Conservation (phyloP, 306 rosid genomes). For the Clitoria ternatea region DNA sequence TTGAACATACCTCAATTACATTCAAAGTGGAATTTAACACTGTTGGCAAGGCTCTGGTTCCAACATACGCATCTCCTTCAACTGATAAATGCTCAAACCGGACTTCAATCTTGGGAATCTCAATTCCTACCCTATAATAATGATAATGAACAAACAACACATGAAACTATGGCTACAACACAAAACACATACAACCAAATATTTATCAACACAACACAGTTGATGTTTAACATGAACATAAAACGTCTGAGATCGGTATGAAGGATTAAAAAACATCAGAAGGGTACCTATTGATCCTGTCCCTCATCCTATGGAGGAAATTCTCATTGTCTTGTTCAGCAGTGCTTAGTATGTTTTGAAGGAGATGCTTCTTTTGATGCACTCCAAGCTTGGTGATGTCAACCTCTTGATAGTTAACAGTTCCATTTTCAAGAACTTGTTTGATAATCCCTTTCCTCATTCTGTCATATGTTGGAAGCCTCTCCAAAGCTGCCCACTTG, state of each 20-base stretch:
- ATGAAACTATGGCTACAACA: neutral
- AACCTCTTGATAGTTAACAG: slow-evolving; percentile 46
- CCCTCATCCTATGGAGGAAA: slow-evolving; percentile 53
- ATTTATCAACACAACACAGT: neutral
- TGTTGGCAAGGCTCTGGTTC: slow-evolving; percentile 77
- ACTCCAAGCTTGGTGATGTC: slow-evolving; percentile 59
- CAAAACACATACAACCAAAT: neutral
- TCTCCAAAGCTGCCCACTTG: slow-evolving; percentile 69
- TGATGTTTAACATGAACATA: too few species aligned
- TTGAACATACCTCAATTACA: slow-evolving; percentile 47
- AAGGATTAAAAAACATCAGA: neutral
- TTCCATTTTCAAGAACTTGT: slow-evolving; percentile 60
- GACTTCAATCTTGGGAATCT: slow-evolving; percentile 73
- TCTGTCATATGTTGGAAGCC: slow-evolving; percentile 81
- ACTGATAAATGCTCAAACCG: slow-evolving; percentile 59
- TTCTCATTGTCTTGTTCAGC: slow-evolving; percentile 70
- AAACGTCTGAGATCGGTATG: too few species aligned
- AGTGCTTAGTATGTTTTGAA: slow-evolving; percentile 49
- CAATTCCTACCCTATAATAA: slow-evolving; percentile 55
- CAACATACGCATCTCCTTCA: slow-evolving; percentile 76
- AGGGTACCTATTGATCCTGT: slow-evolving; percentile 32
- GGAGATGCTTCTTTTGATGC: slow-evolving; percentile 48
- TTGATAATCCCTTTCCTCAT: slow-evolving; percentile 51
- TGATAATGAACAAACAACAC: neutral
- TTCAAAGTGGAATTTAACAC: slow-evolving; percentile 57